Evolutionary conservation across 345 rosid genomes (phyloP), one percentile per base, ranked within the genome.

Genomic region (Isatis tinctoria): DNA sequence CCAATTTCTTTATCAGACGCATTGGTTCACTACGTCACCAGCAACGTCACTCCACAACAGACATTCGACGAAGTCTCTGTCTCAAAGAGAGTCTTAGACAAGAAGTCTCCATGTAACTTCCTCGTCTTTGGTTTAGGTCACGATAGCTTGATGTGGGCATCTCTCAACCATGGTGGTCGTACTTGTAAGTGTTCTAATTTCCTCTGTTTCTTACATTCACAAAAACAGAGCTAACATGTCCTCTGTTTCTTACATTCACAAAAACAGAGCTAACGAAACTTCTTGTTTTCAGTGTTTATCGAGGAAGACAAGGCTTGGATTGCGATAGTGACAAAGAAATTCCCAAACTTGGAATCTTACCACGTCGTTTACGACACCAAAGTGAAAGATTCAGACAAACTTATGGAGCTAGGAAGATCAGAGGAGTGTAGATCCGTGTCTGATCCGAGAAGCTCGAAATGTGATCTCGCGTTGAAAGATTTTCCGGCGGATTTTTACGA

Each of bases 251-350:
- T 57, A 16, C 40, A 32, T 41, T 16, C 6, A 61, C 49, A 48
- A 18, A 10, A 63, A 53, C 47, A 54, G 18, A 64, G 8, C 65
- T 57, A 57, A 57, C 61, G 27, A 20, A 57, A 17, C 3, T 3
- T 60, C 64, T 36, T 60, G 65, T 73, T 53, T 53, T 43, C 68
- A 11, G 76, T 92, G 30, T 95, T 95, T 74, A 78, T 95, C 4
- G 99, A 95, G 68, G 99, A 95, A 81, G 99, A 95, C 75, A 80
- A 85, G 16, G 78, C 92, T 0, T 95, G 97, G 99, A 90, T 95
- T 33, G 73, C 69, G 41, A 89, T 85, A 59, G 86, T 95, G 59
- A 83, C 65, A 16, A 79, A 78, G 13, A 81, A 87, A 35, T 87
- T 88, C 53, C 93, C 97, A 22, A 85, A 69, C 79, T 73, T 90